A percentile compares a stretch with the other conserved stretches of the same genome.
Conservation (phyloP, 1,284 basidiomycete genomes). For the Boletus semigastroideus region DNA sequence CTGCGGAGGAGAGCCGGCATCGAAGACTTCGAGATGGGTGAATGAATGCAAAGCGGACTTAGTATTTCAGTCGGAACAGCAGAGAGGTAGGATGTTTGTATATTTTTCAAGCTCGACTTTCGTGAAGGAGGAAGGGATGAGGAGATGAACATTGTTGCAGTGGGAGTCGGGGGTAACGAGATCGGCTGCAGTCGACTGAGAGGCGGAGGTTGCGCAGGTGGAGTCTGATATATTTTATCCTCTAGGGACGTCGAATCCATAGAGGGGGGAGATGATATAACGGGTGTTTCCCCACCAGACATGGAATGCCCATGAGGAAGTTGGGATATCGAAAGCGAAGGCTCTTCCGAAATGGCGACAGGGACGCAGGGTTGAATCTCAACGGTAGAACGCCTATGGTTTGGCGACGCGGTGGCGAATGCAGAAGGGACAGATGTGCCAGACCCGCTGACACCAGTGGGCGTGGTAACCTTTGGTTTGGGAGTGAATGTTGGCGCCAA, state of each 20-base stretch:
- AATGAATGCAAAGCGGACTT: slow-evolving; percentile 46
- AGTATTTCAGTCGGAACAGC: slow-evolving; percentile 40
- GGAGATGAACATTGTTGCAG: slow-evolving; percentile 20
- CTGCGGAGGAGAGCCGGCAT: slow-evolving; percentile 20
- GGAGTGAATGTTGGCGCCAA: slow-evolving; percentile 31
- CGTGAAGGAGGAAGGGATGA: slow-evolving; percentile 11
- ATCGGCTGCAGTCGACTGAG: slow-evolving; percentile 31
- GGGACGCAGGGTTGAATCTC: not conserved
- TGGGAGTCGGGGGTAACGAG: slow-evolving; percentile 33
- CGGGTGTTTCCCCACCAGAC: not conserved
- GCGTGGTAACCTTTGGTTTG: not conserved
- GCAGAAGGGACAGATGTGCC: not conserved
- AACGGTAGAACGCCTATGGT: not conserved
- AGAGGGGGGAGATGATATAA: slow-evolving; percentile 19
- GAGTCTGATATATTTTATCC: slow-evolving; percentile 10
- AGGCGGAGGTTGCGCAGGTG: slow-evolving; percentile 24
- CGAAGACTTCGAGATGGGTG: slow-evolving; percentile 31
- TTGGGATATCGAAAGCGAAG: not conserved
- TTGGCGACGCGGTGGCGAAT: not conserved
- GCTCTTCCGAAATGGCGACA: not conserved
- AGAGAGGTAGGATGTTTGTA: slow-evolving; percentile 35
- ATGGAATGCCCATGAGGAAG: not conserved
- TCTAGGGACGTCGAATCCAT: slow-evolving; percentile 9
- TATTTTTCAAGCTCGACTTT: slow-evolving; percentile 31
- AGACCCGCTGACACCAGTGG: not conserved